Evolutionary conservation across 192 early-diverging fungal species (phyloP), one percentile per base, ranked within the genome.

Genomic region (Podila minutissima): DNA sequence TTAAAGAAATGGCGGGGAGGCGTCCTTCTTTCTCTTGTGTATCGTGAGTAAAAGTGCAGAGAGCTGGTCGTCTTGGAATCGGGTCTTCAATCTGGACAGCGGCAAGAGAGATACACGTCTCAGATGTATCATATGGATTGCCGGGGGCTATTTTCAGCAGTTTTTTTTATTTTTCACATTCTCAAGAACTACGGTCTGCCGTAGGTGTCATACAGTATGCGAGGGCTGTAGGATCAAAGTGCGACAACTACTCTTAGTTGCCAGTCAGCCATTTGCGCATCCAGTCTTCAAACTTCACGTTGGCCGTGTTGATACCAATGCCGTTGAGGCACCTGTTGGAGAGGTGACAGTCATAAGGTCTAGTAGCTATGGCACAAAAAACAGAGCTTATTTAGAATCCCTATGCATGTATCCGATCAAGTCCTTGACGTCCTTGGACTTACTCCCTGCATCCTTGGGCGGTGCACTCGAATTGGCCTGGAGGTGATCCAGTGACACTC

Each of bases 291-390:
- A 93, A 93, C 22, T 67, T 59, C 26, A 91, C 86, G 66, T 67
- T 85, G 11, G 62, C 66, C 1, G 88, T 79, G 38, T 85, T 61
- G 67, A 91, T 88, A n/a, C 87, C 90, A 38, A 83, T 55, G n/a
- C 88, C 83, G 58, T 86, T 71, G 11, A 94, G 83, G 49, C 89
- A 84, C 5, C 81, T 72, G 61, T 85, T 94, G 8, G 89, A 89
- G n/a, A 94, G 82, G 60, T 92, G 90, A 33, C 86, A 86, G 72
- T 94, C 79, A 53, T 89, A 82, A 8, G 93, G 93, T 20, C 92
- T 85, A 6, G 76, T 82, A 9, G 89, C 91, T 92, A 65, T 22
- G 37, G 38, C 0, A 31, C 62, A 58, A 19, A 20, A 20, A 26
- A 69, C 38, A 28, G 41, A 62, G 63, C 48, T 31, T 5, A 29